Conservation (phyloP, 345 rosid species). For the Fremontodendron californicum region DNA sequence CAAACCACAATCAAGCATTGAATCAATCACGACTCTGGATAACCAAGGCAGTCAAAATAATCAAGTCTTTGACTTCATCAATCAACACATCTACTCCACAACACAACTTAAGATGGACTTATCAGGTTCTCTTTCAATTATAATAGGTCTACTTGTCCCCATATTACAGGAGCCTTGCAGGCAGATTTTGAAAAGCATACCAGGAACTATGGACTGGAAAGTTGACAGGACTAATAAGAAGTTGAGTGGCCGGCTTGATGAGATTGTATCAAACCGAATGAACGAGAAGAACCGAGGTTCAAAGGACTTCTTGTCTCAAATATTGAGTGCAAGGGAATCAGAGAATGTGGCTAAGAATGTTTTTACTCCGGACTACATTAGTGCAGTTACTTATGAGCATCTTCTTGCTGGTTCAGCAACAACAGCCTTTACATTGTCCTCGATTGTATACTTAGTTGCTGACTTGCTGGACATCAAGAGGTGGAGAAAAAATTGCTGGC, state of each 20-base stretch:
- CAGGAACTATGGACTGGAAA: slow-evolving; percentile 84
- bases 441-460: slow-evolving; percentile 59
- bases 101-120: slow-evolving; percentile 93
- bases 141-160: slow-evolving; percentile 70
- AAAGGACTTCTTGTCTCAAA: slow-evolving; percentile 72
- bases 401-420: slow-evolving; percentile 93
- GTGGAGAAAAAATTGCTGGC: slow-evolving; percentile 66
- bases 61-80: slow-evolving; percentile 62
- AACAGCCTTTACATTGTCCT: slow-evolving; percentile 75
- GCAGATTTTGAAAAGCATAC: slow-evolving; percentile 79
- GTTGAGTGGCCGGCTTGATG: slow-evolving; percentile 55
- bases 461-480: slow-evolving; percentile 65
- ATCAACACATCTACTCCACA: slow-evolving; percentile 85
- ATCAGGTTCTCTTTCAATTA: slow-evolving; percentile 78
- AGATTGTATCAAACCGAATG: slow-evolving; percentile 68
- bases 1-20: slow-evolving; percentile 26
- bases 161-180: slow-evolving; percentile 81
- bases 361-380: slow-evolving; percentile 64
- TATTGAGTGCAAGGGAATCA: slow-evolving; percentile 69
- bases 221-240: slow-evolving; percentile 55
- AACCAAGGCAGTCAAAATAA: slow-evolving; percentile 21
- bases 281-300: slow-evolving; percentile 45
- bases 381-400: slow-evolving; percentile 89
- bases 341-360: slow-evolving; percentile 42
- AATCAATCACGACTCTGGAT: slow-evolving; percentile 8